Conservation (phyloP, 306 rosid species). For the Cicer chorassanicum region DNA sequence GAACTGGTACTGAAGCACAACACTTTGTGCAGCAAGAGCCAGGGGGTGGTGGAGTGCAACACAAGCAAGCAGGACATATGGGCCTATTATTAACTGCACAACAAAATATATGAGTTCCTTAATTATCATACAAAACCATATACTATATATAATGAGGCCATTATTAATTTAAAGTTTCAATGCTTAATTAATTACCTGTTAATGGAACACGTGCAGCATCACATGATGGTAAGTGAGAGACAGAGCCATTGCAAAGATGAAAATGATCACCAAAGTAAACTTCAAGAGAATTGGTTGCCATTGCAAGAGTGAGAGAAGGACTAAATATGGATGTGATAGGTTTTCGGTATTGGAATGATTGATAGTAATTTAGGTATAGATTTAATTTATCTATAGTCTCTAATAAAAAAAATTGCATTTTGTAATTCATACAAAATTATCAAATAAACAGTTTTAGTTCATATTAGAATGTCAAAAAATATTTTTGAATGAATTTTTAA, state of each 20-base stretch:
- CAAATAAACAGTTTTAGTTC: too few species aligned
- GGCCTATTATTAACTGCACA: constrained; percentile 4
- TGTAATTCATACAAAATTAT: too few species aligned
- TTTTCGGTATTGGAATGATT: background rate
- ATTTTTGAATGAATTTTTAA: too few species aligned
- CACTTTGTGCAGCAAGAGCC: constrained; percentile 57
- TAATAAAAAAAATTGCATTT: too few species aligned
- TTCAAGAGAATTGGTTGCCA: constrained; percentile 44
- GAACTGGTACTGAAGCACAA: constrained; percentile 48
- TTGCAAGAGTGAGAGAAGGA: background rate
- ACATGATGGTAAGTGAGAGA: constrained; percentile 42
- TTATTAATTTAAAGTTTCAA: background rate
- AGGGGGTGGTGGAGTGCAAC: constrained; percentile 48
- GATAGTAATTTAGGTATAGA: too few species aligned
- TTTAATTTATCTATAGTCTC: too few species aligned
- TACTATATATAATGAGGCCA: background rate
- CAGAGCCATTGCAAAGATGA: constrained; percentile 47
- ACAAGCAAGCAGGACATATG: constrained; percentile 24
- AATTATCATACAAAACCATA: background rate
- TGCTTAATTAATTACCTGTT: background rate
- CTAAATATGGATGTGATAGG: background rate
- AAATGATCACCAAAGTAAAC: constrained; percentile 44
- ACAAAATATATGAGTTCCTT: background rate
- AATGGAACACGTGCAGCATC: constrained; percentile 31
- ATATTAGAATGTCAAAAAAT: too few species aligned